These are phyloP conservation scores for Coffea humblotiana DNA, from an alignment of 305 asterid genomes.

Conservation along the genomic window DNA sequence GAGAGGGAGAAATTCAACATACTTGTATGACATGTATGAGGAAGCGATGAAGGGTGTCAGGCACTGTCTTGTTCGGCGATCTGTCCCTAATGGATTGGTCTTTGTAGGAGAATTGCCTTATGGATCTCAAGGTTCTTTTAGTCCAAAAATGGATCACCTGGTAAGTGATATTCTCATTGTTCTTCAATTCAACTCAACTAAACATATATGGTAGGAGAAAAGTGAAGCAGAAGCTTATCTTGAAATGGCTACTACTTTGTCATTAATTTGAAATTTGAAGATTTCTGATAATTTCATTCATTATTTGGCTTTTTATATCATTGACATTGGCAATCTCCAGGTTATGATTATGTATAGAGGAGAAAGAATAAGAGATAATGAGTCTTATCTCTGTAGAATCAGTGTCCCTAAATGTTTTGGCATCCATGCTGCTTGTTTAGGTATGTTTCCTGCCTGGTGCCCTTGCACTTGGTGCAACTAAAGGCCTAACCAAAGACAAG, in stretches of 20 bases:
- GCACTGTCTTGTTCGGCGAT: conserved; percentile 76
- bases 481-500: conserved; percentile 67
- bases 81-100: conserved; percentile 82
- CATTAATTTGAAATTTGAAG: neutral
- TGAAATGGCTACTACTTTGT: neutral
- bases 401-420: conserved; percentile 18
- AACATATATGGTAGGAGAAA: neutral
- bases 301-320: neutral
- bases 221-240: neutral
- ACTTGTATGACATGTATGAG: conserved; percentile 74
- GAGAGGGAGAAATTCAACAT: conserved; percentile 60
- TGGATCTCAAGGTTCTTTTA: conserved; percentile 68
- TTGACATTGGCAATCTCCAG: neutral
- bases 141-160: conserved; percentile 99
- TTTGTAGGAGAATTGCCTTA: conserved; percentile 91
- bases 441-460: conserved; percentile 97
- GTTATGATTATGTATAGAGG: neutral
- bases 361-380: neutral
- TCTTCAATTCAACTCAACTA: neutral
- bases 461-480: conserved; percentile 98
- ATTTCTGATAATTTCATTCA: neutral
- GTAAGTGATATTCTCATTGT: conserved; percentile 37
- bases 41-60: conserved; percentile 90
- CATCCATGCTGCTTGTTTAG: conserved; percentile 30
- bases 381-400: neutral